Base-by-base conservation (phyloP, 1,284 basidiomycete species). In the Melanopsichium pennsylvanicum region DNA sequence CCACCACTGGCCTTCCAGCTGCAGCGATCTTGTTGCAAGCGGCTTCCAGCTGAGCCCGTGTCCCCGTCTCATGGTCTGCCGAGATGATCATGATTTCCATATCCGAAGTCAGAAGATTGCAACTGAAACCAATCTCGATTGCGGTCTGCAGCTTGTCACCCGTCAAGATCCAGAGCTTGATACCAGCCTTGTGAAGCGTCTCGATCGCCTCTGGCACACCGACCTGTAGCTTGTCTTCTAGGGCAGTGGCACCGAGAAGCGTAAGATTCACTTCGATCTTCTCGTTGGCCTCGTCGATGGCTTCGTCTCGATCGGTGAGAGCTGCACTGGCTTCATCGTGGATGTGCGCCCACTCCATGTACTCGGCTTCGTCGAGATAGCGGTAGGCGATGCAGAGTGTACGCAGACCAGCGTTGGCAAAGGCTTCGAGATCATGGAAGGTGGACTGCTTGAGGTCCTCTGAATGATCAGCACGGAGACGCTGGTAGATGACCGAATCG, bases 91-190 rank as follows among this genome's bases (percentile, higher is more conserved):
- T 97, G 63, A 97, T 85, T 68, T 97, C 93, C 83, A 84, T 81
- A 33, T 76, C 63, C 22, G 72, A 63, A 22, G 70, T 66, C 10
- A 69, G 50, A 38, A 59, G 51, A 51, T 64, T 55, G 66, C 75
- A 77, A 23, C 69, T 72, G 57, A 74, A 70, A 47, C 87, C 89
- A 59, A 97, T 97, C 81, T 97, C 94, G 78, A 97, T 97, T 16
- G 94, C 94, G 3, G 94, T 97, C 82, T 97, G 94, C 1, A 97
- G 86, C 83, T 97, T 97, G 84, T 97, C 94, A 42, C 93, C 93
- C 27, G 92, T 94, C 51, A 94, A 83, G 79, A 94, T 93, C 94
- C 95, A 98, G 3, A 98, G 83, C 83, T 97, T 97, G 84, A 98
- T 97, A 8, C 94, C 94, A 0, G 94, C 95, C 35, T 87, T 85